Evolutionary conservation across 148 eudicot species (phyloP).

Genomic region (Rhododendron ferrugineum): DNA sequence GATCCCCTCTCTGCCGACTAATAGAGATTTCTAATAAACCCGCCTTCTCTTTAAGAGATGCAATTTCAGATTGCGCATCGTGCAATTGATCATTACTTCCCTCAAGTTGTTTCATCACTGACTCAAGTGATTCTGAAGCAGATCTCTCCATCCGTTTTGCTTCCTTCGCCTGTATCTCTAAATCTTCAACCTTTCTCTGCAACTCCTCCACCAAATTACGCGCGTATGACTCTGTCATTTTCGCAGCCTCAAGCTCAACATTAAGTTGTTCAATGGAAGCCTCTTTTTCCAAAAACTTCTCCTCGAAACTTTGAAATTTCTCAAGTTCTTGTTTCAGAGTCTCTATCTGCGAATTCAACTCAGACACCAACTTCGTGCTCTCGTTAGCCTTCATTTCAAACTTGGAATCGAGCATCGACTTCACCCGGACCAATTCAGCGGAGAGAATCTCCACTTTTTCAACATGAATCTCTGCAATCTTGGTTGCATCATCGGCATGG

Average conservation of each 20-base stretch:
- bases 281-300: conserved; percentile 54
- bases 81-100: conserved; percentile 67
- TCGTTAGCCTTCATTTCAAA: conserved; percentile 42
- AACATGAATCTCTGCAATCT: conserved; percentile 71
- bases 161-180: conserved; percentile 48
- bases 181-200: conserved; percentile 54
- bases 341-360: conserved; percentile 44
- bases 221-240: conserved; percentile 73
- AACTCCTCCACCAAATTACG: conserved; percentile 60
- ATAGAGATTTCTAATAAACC: conserved; percentile 68
- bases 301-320: conserved; percentile 36
- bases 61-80: conserved; percentile 67
- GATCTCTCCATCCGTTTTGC: conserved; percentile 72
- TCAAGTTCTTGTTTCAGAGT: conserved; percentile 50
- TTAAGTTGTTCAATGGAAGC: conserved; percentile 57
- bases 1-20: conserved; percentile 48
- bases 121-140: conserved; percentile 68
- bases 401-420: conserved; percentile 59
- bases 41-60: conserved; percentile 66
- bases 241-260: conserved; percentile 79
- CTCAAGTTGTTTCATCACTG: conserved; percentile 76
- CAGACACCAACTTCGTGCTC: conserved; percentile 31
- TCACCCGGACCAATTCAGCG: conserved; percentile 60
- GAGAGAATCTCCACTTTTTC: conserved; percentile 61
- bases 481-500: conserved; percentile 88